A percentile compares a stretch with the other conserved stretches of the same genome.
These are phyloP conservation scores for Cercis canadensis DNA, from an alignment of 306 rosid genomes.

Conservation along the genomic window DNA sequence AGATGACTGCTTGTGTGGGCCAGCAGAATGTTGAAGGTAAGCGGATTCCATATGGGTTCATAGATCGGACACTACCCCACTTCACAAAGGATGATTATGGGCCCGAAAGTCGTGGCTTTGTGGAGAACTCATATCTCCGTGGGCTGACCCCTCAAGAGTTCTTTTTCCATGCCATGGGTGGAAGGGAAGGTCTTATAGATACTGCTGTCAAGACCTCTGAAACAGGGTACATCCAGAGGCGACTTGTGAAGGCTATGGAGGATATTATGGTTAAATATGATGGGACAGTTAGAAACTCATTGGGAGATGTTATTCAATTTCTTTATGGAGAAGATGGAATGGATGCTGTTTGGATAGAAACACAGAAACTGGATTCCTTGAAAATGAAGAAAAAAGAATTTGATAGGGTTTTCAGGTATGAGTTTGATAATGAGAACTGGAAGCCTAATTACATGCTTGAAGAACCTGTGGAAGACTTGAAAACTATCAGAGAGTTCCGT, in stretches of 20 bases:
- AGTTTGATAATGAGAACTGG: constrained; percentile 94
- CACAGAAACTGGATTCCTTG: constrained; percentile 91
- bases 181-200: constrained; percentile 99
- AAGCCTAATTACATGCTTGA: constrained; percentile 94
- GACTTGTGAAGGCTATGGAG: constrained; percentile 99
- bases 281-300: constrained; percentile 96
- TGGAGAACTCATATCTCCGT: constrained; percentile 94
- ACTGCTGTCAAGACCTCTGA: constrained; percentile 99
- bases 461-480: constrained; percentile 93
- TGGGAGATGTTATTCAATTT: constrained; percentile 98
- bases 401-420: constrained; percentile 80
- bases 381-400: constrained; percentile 92
- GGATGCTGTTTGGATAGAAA: constrained; percentile 99
- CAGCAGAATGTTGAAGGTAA: constrained; percentile 99
- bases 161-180: constrained; percentile 99
- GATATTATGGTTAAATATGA: constrained; percentile 99
- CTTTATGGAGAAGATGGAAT: constrained; percentile 99
- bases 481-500: constrained; percentile 93
- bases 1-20: constrained; percentile 99
- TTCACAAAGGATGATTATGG: constrained; percentile 95
- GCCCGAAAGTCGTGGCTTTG: constrained; percentile 99
- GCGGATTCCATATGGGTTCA: constrained; percentile 96
- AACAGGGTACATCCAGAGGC: constrained; percentile 97
- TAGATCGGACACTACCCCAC: constrained; percentile 95
- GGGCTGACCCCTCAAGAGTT: constrained; percentile 99